Evolutionary conservation across 2,329 filamentous ascomycete species (phyloP), one percentile per base, ranked within the genome.

Genomic region (Knoxdaviesia proteae): DNA sequence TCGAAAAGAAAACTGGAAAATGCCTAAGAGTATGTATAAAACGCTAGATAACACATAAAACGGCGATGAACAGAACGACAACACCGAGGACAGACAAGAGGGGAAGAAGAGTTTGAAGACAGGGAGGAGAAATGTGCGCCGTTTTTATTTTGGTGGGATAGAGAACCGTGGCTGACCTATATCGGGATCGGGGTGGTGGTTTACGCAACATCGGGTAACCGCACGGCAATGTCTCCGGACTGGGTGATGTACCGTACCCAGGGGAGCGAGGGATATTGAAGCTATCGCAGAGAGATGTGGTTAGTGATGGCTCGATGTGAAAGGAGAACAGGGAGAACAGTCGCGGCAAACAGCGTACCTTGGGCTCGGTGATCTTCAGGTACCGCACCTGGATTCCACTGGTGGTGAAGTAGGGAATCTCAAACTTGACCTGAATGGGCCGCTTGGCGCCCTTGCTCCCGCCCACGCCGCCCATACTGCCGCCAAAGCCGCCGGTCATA

Each of bases 351-450:
- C 9, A 38, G 60, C 74, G 54, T 66, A 94, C 88, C 84, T 98
- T 98, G 39, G 90, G 90, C 63, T 98, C 90, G 49, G 93, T 96
- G 55, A 98, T 98, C 72, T 98, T 98, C 59, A 98, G 63, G 60
- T 98, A 98, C 54, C 90, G 76, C 54, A 98, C 90, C 61, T 98
- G 92, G 52, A 98, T 98, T 49, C 90, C 90, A 63, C 83, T 92
- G 3, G 92, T 98, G n/a, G 90, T 98, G 59, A 98, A 98, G 63
- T 98, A 98, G n/a, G 90, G 90, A 56, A 98, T 98, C 67, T 98
- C 90, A 58, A 98, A 98, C 66, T 98, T 98, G 65, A 98, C 90
- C 60, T 87, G 88, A 54, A 98, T 98, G 1, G 90, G 90, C 51
- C 90, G 69, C 70, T 96, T 98, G 45, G 74, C 73, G 20, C 83